phyloP scores from a whole-genome alignment of 2,329 filamentous ascomycete species.

The Penicillium sp. region DNA sequence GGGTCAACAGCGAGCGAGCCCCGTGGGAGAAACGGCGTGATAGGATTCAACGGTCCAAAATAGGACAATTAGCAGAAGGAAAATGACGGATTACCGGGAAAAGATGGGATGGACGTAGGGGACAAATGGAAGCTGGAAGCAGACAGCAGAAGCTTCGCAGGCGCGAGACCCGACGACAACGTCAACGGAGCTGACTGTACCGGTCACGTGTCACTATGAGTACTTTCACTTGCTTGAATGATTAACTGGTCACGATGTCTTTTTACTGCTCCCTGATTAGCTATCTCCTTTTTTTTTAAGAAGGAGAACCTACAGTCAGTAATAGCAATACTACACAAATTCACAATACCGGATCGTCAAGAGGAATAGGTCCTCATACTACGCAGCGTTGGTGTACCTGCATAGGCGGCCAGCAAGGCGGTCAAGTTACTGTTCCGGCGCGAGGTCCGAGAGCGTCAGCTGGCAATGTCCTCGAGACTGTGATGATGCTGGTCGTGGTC shows the following conservation, averaged over 20 bases:
- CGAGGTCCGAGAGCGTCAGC: slow-evolving; percentile 2
- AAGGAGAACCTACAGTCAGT: too few relatives aligned
- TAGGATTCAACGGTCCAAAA: slow-evolving; percentile 4
- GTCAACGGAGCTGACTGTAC: slow-evolving; percentile 27
- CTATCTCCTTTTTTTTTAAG: too few relatives aligned
- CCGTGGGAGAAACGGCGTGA: slow-evolving; percentile 10
- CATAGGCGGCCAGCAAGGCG: not conserved
- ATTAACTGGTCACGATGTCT: not conserved
- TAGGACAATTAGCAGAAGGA: slow-evolving; percentile 7
- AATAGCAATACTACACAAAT: not conserved
- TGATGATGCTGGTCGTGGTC: not conserved
- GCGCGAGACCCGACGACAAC: slow-evolving; percentile 23
- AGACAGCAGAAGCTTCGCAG: slow-evolving; percentile 26
- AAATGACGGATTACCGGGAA: slow-evolving; percentile 13
- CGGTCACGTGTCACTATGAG: slow-evolving; percentile 19
- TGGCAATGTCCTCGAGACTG: not conserved
- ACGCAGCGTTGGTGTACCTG: not conserved
- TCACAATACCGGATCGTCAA: not conserved
- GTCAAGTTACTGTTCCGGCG: not conserved
- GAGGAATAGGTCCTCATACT: not conserved
- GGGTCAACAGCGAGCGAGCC: slow-evolving; percentile 19
- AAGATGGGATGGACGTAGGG: slow-evolving; percentile 21
- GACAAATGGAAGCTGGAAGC: slow-evolving; percentile 24
- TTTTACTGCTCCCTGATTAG: not conserved
- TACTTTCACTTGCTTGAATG: not conserved